Evolutionary conservation across 2,329 filamentous ascomycete genomes (phyloP), one percentile per base, ranked within the genome.

Genomic region (Penicillium expansum): DNA sequence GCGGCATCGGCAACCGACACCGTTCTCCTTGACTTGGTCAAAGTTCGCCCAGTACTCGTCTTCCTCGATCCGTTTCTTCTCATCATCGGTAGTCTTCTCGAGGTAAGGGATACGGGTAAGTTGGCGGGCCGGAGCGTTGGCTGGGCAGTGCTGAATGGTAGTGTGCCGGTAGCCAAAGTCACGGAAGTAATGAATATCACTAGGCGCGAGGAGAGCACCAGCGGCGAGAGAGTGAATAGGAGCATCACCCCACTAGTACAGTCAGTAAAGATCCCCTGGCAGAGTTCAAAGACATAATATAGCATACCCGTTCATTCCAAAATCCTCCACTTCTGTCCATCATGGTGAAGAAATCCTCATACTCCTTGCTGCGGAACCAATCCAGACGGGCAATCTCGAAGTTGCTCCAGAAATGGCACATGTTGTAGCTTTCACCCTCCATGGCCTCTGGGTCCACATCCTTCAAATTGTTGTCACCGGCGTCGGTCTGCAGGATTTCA

Each of bases 361-460:
- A 99, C 71, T 92, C 90, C 77, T 96, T 93, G 80, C 92, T 97
- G 67, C 94, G 86, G 84, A 97, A 97, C 86, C 92, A 99, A 77
- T 91, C 89, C 59, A 99, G 83, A 58, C 87, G 86, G 14, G 94
- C 94, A 77, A 99, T 99, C 76, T 99, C 94, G 66, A 99, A 99
- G 75, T 99, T 99, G 75, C 92, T 96, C 94, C 94, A 99, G 81
- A 97, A 99, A 80, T 99, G 94, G 74, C 94, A 99, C 94, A 99
- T 99, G 79, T 99, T 99, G 82, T 99, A 99, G 68, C 87, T 90
- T 75, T 99, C 94, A 62, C 92, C 91, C 72, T 97, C 93, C 94
- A 99, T 99, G 41, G 87, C 85, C 70, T 97, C 92, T 0, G 89
- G 87, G 69, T 97, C 91, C 55, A 97, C 89, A 41, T 94, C 86